Conservation (phyloP, 768 basidiomycete species). For the Boletus rubropictus region DNA sequence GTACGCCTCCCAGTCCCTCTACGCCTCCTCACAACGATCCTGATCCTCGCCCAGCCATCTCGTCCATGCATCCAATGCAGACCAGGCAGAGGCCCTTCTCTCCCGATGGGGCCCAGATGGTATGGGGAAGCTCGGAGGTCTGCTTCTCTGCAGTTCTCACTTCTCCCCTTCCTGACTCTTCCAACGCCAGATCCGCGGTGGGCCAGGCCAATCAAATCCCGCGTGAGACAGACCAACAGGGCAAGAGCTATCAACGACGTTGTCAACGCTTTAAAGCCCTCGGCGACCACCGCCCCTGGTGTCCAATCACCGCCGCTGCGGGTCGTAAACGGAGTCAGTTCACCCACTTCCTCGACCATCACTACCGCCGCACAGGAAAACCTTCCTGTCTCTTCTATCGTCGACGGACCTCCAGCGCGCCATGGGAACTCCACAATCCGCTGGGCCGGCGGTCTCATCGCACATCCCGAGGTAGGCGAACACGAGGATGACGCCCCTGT, state of each 20-base stretch:
- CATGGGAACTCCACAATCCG: slow-evolving; percentile 57
- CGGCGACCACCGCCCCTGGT: slow-evolving; percentile 38
- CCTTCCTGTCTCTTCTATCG: slow-evolving; percentile 38
- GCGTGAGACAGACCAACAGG: slow-evolving; percentile 60
- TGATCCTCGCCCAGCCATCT: slow-evolving; percentile 63
- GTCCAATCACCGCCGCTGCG: slow-evolving; percentile 51
- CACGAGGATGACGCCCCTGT: slow-evolving; percentile 41
- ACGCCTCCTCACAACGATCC: slow-evolving; percentile 18
- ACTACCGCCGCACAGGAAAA: slow-evolving; percentile 76
- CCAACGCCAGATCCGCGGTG: slow-evolving; percentile 68
- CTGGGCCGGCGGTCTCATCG: slow-evolving; percentile 54
- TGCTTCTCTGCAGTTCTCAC: slow-evolving; percentile 23
- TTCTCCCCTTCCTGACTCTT: slow-evolving; percentile 22
- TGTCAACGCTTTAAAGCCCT: slow-evolving; percentile 62
- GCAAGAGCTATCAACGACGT: slow-evolving; percentile 74
- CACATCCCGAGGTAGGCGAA: slow-evolving; percentile 64
- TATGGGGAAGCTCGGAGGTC: slow-evolving; percentile 82
- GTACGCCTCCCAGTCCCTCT: slow-evolving; percentile 44
- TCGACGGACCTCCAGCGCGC: slow-evolving; percentile 46
- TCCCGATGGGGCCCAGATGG: slow-evolving; percentile 87
- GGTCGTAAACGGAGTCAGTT: slow-evolving; percentile 75
- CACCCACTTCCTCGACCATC: slow-evolving; percentile 61
- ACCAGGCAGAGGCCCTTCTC: slow-evolving; percentile 81
- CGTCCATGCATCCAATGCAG: slow-evolving; percentile 86
- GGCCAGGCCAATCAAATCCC: slow-evolving; percentile 83